phyloP scores from a whole-genome alignment of 768 basidiomycete species.

The Leccinum imitatum region DNA sequence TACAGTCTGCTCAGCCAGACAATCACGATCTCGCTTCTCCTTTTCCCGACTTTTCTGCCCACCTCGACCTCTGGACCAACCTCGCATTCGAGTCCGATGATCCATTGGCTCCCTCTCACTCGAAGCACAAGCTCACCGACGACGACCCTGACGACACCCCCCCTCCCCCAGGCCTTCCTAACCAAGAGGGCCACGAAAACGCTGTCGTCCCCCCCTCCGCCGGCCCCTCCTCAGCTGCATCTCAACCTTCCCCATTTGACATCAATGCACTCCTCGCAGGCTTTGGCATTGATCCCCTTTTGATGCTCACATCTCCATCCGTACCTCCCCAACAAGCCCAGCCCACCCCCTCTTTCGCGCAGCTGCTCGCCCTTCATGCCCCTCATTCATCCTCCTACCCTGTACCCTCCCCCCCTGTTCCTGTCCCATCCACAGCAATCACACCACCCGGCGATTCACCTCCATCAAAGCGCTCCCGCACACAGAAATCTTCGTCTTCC shows the following conservation, averaged over 20 bases:
- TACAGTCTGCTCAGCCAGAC: conserved; percentile 51
- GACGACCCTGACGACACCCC: conserved; percentile 32
- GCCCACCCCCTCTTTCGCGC: conserved; percentile 59
- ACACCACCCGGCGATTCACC: conserved; percentile 20
- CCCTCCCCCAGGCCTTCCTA: conserved; percentile 31
- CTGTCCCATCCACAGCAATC: conserved; percentile 10
- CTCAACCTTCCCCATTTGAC: conserved; percentile 44
- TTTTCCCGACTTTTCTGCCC: conserved; percentile 73
- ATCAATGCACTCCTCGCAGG: conserved; percentile 36
- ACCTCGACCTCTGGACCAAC: conserved; percentile 84
- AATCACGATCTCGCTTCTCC: conserved; percentile 58
- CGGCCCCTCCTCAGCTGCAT: conserved; percentile 27
- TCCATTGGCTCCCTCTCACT: conserved; percentile 39
- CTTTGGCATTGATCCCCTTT: conserved; percentile 45
- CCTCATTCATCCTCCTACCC: conserved; percentile 31
- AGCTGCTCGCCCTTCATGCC: conserved; percentile 64
- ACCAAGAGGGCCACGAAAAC: conserved; percentile 58
- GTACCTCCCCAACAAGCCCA: conserved; percentile 27
- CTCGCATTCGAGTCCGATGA: conserved; percentile 79
- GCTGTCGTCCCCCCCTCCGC: conserved; percentile 47
- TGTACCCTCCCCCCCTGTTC: conserved; percentile 16
- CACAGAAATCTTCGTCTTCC: conserved; percentile 49
- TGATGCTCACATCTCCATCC: conserved; percentile 29
- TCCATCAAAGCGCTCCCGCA: conserved; percentile 52
- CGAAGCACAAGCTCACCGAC: conserved; percentile 35